A percentile compares a stretch with the other conserved stretches of the same genome.
Conservation (phyloP, 495 filamentous ascomycete species). For the Amniculicola lignicola region DNA sequence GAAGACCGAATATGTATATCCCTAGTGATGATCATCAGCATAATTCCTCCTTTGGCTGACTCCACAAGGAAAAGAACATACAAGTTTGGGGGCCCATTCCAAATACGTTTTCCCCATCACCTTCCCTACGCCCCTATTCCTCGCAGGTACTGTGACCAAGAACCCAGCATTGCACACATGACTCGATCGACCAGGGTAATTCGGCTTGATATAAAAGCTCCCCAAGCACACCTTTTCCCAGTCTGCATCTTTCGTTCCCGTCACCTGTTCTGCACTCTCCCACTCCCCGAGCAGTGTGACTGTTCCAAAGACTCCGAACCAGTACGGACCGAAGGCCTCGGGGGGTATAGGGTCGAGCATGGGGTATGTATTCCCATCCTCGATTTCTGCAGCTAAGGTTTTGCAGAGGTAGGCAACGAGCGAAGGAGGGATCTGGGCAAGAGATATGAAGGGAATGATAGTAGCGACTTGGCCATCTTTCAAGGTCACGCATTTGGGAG, state of each 20-base stretch:
- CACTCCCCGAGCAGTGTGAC: not conserved
- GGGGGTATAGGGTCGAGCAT: not conserved
- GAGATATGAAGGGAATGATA: not conserved
- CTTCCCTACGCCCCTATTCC: not conserved
- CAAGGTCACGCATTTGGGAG: not conserved
- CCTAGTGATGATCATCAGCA: not conserved
- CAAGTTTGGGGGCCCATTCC: slow-evolving; percentile 1
- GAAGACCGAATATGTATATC: not conserved
- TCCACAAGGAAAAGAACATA: not conserved
- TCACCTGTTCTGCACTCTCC: not conserved
- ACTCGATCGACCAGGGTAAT: not conserved
- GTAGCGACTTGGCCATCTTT: not conserved
- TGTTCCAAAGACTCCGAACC: not conserved
- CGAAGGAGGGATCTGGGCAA: not conserved
- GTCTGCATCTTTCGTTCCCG: not conserved
- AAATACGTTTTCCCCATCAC: not conserved
- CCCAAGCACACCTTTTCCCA: not conserved
- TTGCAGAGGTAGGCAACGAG: not conserved
- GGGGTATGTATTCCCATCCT: not conserved
- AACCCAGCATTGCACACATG: not conserved
- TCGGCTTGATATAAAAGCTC: slow-evolving; percentile 1
- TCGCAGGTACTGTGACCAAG: not conserved
- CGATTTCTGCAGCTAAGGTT: not conserved
- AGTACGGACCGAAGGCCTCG: not conserved
- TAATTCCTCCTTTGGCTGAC: not conserved